These are phyloP conservation scores for Pythium vanterpoolii DNA, from an alignment of 352 stramenopile species.

Conservation along the genomic window DNA sequence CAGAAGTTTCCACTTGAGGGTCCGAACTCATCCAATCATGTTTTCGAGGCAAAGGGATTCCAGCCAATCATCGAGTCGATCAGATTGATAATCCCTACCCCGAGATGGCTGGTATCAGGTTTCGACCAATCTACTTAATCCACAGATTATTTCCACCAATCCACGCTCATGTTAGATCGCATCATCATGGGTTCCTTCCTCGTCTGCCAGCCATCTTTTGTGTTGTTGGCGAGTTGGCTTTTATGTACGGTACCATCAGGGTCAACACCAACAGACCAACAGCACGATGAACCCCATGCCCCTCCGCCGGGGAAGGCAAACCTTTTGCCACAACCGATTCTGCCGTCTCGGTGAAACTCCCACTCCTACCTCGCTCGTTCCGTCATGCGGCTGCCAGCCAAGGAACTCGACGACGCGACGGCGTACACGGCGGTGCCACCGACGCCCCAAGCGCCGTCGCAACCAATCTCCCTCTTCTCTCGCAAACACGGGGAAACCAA, in stretches of 20 bases:
- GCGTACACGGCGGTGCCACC: constrained; percentile 21
- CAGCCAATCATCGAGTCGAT: neutral
- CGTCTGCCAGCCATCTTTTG: constrained; percentile 11
- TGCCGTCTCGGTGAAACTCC: neutral
- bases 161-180: neutral
- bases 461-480: too few relatives aligned
- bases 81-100: neutral
- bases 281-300: neutral
- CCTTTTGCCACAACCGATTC: constrained; percentile 11
- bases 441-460: constrained; percentile 7
- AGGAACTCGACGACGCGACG: constrained; percentile 8
- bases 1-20: constrained; percentile 2
- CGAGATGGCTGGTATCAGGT: neutral
- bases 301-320: neutral
- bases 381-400: constrained; percentile 11
- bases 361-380: neutral
- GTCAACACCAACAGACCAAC: neutral
- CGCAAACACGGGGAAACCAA: too few relatives aligned
- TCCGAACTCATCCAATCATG: neutral
- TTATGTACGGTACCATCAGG: neutral
- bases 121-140: constrained; percentile 19
- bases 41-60: neutral
- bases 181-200: constrained; percentile 11
- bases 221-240: constrained; percentile 4
- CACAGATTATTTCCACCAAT: constrained; percentile 11